Evolutionary conservation across 345 rosid species (phyloP), one percentile per base, ranked within the genome.

Genomic region (Citrus sp.): DNA sequence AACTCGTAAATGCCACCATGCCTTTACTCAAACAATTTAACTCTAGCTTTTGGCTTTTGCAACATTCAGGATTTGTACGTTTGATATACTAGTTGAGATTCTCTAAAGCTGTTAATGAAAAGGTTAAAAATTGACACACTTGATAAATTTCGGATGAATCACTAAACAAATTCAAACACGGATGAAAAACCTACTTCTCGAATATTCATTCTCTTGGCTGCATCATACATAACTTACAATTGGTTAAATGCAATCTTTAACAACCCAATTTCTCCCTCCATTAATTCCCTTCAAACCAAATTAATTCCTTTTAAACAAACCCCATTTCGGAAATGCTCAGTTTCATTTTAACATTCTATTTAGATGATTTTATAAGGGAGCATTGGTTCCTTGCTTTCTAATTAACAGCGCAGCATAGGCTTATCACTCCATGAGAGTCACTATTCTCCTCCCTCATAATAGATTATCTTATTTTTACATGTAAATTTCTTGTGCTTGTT

Each of bases 181-280:
- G 51, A 46, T 46, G 51, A 46, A 1, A 1, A 19, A 19, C 16
- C 4, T 40, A 38, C 10, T 3, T 62, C 21, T 40, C n/a, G 6
- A 75, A 49, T 46, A 65, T 63, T 22, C 61, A 1, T 34, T 72
- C 67, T 73, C 9, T 0, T 35, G 14, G 34, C 49, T 14, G 5
- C 55, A 18, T 6, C 22, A 32, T 13, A 46, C 16, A 3, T 12
- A 46, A 46, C 51, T 12, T 46, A 12, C 5, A 7, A 7, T 85
- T 78, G 91, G 89, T 71, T 92, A 86, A 76, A 79, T 83, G 25
- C 98, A 85, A 80, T 85, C 93, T 56, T 80, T 88, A 71, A 79
- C 86, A 49, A 74, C 85, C 79, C 83, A 79, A 73, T 77, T 85
- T 75, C 86, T 75, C 61, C 83, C 84, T 67, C 88, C 84, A 18